Evolutionary conservation across 805 yeast species (phyloP).

Genomic region (Candida mattraensis): DNA sequence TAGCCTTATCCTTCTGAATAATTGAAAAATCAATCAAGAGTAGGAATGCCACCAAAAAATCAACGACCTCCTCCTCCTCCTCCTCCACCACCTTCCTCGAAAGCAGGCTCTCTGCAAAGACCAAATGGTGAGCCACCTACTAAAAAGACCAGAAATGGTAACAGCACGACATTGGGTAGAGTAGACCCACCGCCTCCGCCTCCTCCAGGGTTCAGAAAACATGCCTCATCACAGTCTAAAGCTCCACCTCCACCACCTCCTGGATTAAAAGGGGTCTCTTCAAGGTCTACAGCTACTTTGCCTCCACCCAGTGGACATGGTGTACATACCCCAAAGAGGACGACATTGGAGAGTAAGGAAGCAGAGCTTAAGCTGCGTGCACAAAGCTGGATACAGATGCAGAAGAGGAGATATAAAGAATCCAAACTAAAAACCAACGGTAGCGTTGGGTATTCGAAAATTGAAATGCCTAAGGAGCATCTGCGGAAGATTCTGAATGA

Average conservation of each 20-base stretch:
- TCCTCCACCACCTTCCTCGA: constrained; percentile 16
- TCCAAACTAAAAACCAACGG: constrained; percentile 38
- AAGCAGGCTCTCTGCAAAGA: constrained; percentile 3
- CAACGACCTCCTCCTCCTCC: background rate
- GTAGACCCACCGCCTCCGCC: constrained; percentile 26
- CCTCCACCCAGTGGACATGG: constrained; percentile 30
- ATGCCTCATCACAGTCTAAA: background rate
- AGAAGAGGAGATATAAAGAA: constrained; percentile 54
- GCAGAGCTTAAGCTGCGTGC: constrained; percentile 41
- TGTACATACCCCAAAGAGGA: background rate
- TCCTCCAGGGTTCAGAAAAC: constrained; percentile 15
- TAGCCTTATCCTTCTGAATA: no score
- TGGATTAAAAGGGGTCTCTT: constrained; percentile 3
- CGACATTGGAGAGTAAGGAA: constrained; percentile 13
- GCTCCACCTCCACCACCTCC: constrained; percentile 41
- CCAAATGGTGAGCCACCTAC: constrained; percentile 19
- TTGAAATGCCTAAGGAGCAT: constrained; percentile 93
- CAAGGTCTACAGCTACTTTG: constrained; percentile 36
- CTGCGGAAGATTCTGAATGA: constrained; percentile 77
- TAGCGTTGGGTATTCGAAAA: constrained; percentile 57
- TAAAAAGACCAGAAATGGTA: constrained; percentile 17
- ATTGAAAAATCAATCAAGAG: background rate
- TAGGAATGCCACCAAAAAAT: constrained; percentile 15
- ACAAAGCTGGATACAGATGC: constrained; percentile 61
- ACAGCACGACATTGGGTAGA: constrained; percentile 2